Evolutionary conservation across 768 basidiomycete genomes (phyloP), one percentile per base, ranked within the genome.

Genomic region (Strobilomyces confusus): DNA sequence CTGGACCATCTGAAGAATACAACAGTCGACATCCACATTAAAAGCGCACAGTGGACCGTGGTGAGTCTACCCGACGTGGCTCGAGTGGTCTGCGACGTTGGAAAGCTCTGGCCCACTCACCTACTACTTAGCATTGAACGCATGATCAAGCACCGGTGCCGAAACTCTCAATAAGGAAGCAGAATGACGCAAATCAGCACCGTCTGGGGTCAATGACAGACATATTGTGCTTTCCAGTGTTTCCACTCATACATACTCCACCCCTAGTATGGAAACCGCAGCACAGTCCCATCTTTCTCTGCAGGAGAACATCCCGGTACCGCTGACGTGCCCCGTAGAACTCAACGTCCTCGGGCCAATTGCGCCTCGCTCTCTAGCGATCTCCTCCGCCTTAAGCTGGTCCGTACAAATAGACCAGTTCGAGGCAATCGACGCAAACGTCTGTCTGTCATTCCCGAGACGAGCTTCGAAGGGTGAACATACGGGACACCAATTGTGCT

Each of bases 341-440:
- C 5, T 67, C 77, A 20, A 89, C 80, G 51, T 85, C 84, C n/a
- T 74, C 75, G 1, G 83, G 79, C 86, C 87, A 90, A 58, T 80
- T 81, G 86, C 79, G 2, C 83, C 86, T 13, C 68, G 72, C 64
- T 89, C 89, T 49, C 71, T 62, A 14, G 63, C 74, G 2, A 90
- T 65, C 34, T 79, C 76, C 32, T 72, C 76, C 20, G 87, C 67
- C 4, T 80, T 79, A 15, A 77, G 79, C 51, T 83, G 57, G 83
- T 84, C 19, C 87, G 76, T 60, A 89, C 86, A 66, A 91, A 91
- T 25, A 84, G 84, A 4, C 88, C 86, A 23, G 80, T 82, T 8
- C 74, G 71, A 1, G 82, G 78, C 40, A 91, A 75, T 19, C 89
- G 73, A 33, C 86, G 75, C 48, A 89, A 69, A 12, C n/a, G 82